phyloP scores from a whole-genome alignment of 2,329 filamentous ascomycete genomes.

The Penicillium sp. region DNA sequence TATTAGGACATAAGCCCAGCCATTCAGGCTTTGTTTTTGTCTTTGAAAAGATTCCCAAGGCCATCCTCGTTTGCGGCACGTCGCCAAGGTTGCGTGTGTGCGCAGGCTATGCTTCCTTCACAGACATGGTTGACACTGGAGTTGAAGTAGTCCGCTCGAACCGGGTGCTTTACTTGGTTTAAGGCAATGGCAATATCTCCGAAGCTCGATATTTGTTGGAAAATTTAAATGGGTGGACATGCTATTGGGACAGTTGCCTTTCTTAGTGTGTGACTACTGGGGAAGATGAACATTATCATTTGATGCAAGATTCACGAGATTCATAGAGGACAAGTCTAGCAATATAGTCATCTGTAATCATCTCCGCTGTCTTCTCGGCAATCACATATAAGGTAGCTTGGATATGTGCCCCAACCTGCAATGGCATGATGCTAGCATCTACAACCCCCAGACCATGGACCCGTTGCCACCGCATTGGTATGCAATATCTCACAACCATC shows the following conservation, averaged over 20 bases:
- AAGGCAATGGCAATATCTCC: neutral
- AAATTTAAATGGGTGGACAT: neutral
- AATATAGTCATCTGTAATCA: slow-evolving; percentile 18
- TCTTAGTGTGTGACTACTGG: neutral
- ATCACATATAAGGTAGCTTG: slow-evolving; percentile 35
- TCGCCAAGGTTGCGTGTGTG: neutral
- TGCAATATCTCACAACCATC: no score
- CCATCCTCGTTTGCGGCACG: neutral
- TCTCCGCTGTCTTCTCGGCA: slow-evolving; percentile 25
- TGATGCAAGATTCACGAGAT: neutral
- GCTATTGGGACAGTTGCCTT: neutral
- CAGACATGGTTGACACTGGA: neutral
- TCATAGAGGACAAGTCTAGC: neutral
- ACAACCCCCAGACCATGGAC: slow-evolving; percentile 36
- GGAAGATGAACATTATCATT: neutral
- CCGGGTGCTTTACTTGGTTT: neutral
- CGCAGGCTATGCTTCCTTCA: neutral
- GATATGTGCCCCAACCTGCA: slow-evolving; percentile 29
- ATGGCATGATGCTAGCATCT: slow-evolving; percentile 37
- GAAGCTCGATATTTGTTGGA: neutral
- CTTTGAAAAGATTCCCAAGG: neutral
- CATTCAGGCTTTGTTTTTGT: neutral
- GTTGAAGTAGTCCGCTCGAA: neutral
- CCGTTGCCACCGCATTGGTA: no score
- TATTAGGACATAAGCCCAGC: neutral